Evolutionary conservation across 805 yeast genomes (phyloP).

Genomic region (Candida chauliodis): DNA sequence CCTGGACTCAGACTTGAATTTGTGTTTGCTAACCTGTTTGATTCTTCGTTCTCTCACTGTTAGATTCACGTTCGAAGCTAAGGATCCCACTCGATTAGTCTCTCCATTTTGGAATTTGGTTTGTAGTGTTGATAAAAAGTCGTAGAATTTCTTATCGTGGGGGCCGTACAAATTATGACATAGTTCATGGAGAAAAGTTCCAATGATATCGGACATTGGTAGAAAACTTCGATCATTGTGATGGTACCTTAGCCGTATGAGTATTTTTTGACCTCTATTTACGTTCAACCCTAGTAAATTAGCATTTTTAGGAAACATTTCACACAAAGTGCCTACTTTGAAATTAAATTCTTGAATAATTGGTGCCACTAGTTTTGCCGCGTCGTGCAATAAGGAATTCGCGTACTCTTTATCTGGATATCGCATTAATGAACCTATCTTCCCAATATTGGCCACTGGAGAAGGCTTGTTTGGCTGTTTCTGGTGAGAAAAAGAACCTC

Average conservation of each 20-base stretch:
- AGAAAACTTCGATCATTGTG: constrained; percentile 51
- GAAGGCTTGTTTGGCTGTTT: constrained; percentile 22
- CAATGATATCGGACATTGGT: constrained; percentile 64
- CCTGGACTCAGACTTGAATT: constrained; percentile 37
- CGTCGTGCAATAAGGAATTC: constrained; percentile 54
- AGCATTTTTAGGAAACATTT: constrained; percentile 72
- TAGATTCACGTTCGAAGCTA: constrained; percentile 12
- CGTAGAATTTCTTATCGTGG: constrained; percentile 71
- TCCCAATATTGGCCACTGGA: constrained; percentile 32
- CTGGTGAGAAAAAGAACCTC: constrained; percentile 6
- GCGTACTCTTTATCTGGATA: constrained; percentile 38
- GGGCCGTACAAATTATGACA: constrained; percentile 79
- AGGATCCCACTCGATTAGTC: constrained; percentile 42
- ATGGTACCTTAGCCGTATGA: constrained; percentile 65
- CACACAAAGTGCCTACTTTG: constrained; percentile 66
- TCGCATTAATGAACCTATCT: constrained; percentile 35
- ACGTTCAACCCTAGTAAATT: constrained; percentile 77
- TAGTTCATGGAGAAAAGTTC: constrained; percentile 85
- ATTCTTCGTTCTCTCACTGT: constrained; percentile 37
- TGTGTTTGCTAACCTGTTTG: constrained; percentile 37
- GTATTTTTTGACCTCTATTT: constrained; percentile 69
- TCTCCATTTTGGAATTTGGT: constrained; percentile 44
- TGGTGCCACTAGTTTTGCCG: constrained; percentile 73
- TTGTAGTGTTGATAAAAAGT: constrained; percentile 57
- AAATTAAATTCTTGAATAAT: constrained; percentile 66